Conservation (phyloP, 495 filamentous ascomycete species). For the Penicillium longicatenatum region DNA sequence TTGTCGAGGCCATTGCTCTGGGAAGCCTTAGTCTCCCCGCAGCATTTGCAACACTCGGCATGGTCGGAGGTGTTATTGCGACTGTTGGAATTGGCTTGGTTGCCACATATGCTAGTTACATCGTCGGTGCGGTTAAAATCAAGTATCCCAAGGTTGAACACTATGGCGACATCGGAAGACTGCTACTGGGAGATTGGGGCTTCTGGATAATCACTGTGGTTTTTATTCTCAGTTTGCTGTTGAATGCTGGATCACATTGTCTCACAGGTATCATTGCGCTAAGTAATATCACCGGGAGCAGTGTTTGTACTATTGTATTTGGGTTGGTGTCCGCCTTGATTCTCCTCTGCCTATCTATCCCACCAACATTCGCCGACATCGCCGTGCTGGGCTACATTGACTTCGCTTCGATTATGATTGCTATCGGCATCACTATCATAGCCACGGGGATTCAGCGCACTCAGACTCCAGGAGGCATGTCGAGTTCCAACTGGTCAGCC, state of each 20-base stretch:
- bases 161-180: constrained; percentile 62
- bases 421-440: constrained; percentile 1
- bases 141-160: constrained; percentile 61
- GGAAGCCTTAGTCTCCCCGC: constrained; percentile 58
- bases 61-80: constrained; percentile 54
- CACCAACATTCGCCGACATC: constrained; percentile 48
- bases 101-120: constrained; percentile 67
- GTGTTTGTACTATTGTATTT: constrained; percentile 62
- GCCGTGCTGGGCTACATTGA: constrained; percentile 48
- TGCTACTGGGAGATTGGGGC: constrained; percentile 60
- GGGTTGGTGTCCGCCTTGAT: constrained; percentile 60
- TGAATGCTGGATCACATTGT: constrained; percentile 68
- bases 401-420: background rate
- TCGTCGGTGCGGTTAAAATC: constrained; percentile 67
- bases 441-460: background rate
- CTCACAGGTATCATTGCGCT: constrained; percentile 68
- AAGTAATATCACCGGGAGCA: constrained; percentile 57
- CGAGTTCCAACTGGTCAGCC: constrained; percentile 30
- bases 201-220: constrained; percentile 59
- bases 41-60: constrained; percentile 60
- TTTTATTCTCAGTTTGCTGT: constrained; percentile 59
- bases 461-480: background rate
- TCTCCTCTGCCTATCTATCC: constrained; percentile 59
- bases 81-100: constrained; percentile 58
- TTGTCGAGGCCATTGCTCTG: constrained; percentile 61